Evolutionary conservation across 345 rosid genomes (phyloP).

Genomic region (Trapa incisa): DNA sequence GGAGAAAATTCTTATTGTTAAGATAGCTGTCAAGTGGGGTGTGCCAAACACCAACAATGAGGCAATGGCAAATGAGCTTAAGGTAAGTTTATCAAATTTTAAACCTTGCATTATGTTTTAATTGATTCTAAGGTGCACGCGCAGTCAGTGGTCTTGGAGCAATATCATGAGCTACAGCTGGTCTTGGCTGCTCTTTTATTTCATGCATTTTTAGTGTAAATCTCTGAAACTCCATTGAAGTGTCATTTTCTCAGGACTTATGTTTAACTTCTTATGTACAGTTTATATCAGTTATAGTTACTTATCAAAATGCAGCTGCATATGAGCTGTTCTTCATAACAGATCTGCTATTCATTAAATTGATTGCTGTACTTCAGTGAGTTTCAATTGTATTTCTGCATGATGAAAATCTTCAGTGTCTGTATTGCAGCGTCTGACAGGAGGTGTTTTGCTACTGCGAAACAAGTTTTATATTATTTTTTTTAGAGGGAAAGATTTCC

Average conservation of each 20-base stretch:
- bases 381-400: neutral
- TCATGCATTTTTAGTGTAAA: neutral
- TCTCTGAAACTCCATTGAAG: neutral
- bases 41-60: constrained; percentile 56
- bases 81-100: constrained; percentile 20
- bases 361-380: neutral
- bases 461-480: constrained; percentile 63
- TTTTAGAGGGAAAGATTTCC: constrained; percentile 76
- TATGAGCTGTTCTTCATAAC: neutral
- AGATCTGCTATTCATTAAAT: neutral
- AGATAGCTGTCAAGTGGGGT: constrained; percentile 87
- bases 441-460: constrained; percentile 65
- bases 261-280: neutral
- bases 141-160: neutral
- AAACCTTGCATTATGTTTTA: neutral
- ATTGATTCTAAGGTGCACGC: neutral
- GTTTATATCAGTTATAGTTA: neutral
- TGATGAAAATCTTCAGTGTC: neutral
- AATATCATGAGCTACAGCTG: neutral
- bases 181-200: neutral
- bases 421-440: constrained; percentile 52
- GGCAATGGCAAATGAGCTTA: constrained; percentile 70
- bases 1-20: constrained; percentile 62
- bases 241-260: neutral
- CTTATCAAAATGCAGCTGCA: neutral